Conservation (phyloP, 2,329 filamentous ascomycete species). For the Atkinsonella hypoxylon region DNA sequence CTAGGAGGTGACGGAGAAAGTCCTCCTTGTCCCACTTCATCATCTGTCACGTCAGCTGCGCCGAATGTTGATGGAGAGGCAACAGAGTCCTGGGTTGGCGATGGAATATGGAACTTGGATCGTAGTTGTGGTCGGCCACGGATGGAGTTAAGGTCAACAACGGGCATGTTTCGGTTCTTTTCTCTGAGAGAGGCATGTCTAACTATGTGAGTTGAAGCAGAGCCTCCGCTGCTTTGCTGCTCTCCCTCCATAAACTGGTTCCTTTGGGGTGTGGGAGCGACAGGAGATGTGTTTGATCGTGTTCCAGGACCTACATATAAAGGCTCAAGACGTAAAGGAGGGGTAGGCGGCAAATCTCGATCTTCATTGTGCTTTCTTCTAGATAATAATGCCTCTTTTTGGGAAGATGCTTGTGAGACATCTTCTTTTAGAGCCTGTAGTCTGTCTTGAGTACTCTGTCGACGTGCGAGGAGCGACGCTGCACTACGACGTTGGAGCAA, state of each 20-base stretch:
- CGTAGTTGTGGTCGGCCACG: slow-evolving; percentile 2
- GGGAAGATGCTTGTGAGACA: not conserved
- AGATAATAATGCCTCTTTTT: slow-evolving; percentile 16
- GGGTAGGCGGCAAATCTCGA: slow-evolving; percentile 21
- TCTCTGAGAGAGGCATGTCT: slow-evolving; percentile 3
- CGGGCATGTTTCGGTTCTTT: not conserved
- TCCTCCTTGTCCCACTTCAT: not conserved
- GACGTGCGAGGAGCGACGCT: slow-evolving; percentile 36
- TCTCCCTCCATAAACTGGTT: slow-evolving; percentile 19
- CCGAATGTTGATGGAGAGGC: slow-evolving; percentile 3
- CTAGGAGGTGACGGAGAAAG: not conserved
- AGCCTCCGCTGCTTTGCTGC: not conserved
- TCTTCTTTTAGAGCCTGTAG: slow-evolving; percentile 18
- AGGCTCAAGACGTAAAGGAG: slow-evolving; percentile 25
- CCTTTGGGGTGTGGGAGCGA: slow-evolving; percentile 31
- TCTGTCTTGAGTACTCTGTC: slow-evolving; percentile 47
- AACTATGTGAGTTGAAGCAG: slow-evolving; percentile 3
- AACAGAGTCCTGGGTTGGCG: slow-evolving; percentile 1
- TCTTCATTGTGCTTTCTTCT: not conserved
- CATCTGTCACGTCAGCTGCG: not conserved
- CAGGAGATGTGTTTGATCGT: slow-evolving; percentile 45
- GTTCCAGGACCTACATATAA: slow-evolving; percentile 22
- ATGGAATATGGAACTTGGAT: slow-evolving; percentile 7
- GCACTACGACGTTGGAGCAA: slow-evolving; percentile 42
- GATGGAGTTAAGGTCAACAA: not conserved